Percentiles rank a stretch among this genome's conserved stretches.
Evolutionary conservation across 345 rosid genomes (phyloP).

Genomic region (Linum trigynum): DNA sequence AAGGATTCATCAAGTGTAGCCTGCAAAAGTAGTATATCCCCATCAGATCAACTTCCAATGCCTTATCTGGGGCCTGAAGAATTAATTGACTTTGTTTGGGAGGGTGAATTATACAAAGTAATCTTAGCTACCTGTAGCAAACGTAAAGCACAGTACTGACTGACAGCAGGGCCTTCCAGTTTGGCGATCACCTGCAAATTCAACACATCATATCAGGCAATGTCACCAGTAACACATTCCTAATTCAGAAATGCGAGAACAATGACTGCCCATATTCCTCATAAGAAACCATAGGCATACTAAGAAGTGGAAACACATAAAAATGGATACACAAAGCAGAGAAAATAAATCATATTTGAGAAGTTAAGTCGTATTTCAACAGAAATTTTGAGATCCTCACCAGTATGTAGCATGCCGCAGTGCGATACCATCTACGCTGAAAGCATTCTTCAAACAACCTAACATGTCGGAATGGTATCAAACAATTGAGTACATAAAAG

Average conservation of each 20-base stretch:
- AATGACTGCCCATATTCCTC: neutral
- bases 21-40: slow-evolving; percentile 34
- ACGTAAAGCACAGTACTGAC: slow-evolving; percentile 93
- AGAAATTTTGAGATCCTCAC: slow-evolving; percentile 38
- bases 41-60: slow-evolving; percentile 7
- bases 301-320: neutral
- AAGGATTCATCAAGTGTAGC: slow-evolving; percentile 94
- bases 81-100: neutral
- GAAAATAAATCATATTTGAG: neutral
- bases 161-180: slow-evolving; percentile 97
- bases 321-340: neutral
- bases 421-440: slow-evolving; percentile 96
- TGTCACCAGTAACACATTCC: too few species aligned
- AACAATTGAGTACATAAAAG: neutral
- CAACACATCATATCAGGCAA: neutral
- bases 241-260: neutral
- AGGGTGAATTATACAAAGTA: neutral
- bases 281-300: too few species aligned
- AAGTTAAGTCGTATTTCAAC: neutral
- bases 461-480: slow-evolving; percentile 13
- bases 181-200: slow-evolving; percentile 78
- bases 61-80: neutral
- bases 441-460: slow-evolving; percentile 98
- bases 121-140: slow-evolving; percentile 57
- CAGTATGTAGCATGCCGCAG: slow-evolving; percentile 97